These are phyloP conservation scores for Amanita jacksonii DNA, from an alignment of 768 basidiomycete species.

Conservation along the genomic window DNA sequence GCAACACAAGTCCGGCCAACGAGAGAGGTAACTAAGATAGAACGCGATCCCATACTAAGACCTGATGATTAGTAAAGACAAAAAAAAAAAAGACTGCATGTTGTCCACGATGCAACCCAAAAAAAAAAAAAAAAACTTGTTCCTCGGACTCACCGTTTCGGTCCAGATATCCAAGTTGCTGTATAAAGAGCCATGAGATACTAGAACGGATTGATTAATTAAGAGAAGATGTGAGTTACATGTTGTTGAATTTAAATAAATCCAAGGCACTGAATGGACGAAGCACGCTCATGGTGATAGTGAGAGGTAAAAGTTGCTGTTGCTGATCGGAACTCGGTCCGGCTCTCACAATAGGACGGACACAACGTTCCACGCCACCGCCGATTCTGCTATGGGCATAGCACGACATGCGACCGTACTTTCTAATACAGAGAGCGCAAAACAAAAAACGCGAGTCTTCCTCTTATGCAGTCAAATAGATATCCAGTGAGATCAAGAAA, in stretches of 20 bases:
- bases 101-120: no score
- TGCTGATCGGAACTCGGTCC: background rate
- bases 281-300: slow-evolving; percentile 66
- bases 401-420: no score
- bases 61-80: no score
- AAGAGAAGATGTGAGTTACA: slow-evolving; percentile 36
- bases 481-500: no score
- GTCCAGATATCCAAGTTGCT: slow-evolving; percentile 97
- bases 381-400: no score
- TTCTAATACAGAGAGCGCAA: no score
- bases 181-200: slow-evolving; percentile 10
- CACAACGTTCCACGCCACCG: no score
- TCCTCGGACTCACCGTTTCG: slow-evolving; percentile 87
- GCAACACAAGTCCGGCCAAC: slow-evolving; percentile 89
- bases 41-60: slow-evolving; percentile 90
- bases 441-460: no score
- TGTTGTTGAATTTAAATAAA: slow-evolving; percentile 88
- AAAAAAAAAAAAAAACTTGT: no score
- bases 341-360: background rate
- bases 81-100: no score
- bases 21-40: slow-evolving; percentile 80
- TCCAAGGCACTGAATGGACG: slow-evolving; percentile 85
- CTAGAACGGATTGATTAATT: background rate
- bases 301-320: no score
- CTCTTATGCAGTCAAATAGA: no score